These are phyloP conservation scores for Anthoceros angustus DNA, from an alignment of 225 moss, liverwort and hornwort genomes.

Conservation along the genomic window DNA sequence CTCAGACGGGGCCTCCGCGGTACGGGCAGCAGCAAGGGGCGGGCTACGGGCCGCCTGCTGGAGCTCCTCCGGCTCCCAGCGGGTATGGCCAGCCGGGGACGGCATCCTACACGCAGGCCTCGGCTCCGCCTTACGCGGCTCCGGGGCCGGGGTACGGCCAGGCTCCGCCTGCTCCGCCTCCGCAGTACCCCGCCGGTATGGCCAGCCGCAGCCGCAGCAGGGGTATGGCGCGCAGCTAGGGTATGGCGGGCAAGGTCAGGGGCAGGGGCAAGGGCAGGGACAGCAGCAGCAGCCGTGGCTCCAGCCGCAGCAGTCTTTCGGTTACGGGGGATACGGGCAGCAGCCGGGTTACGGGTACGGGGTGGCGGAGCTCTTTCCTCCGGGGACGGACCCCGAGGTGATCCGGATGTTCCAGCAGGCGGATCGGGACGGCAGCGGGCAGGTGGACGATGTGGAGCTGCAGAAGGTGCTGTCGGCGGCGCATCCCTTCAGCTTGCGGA, in stretches of 20 bases:
- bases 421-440: slow-evolving; percentile 31
- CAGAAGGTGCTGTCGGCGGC: slow-evolving; percentile 26
- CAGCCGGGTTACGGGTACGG: background rate
- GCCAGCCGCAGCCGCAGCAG: background rate
- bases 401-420: slow-evolving; percentile 32
- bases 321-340: background rate
- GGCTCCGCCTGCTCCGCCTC: background rate
- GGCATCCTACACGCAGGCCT: background rate
- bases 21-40: no score
- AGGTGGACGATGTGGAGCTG: slow-evolving; percentile 25
- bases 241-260: no score
- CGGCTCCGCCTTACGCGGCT: background rate
- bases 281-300: background rate
- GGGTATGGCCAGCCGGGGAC: background rate
- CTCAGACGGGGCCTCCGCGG: no score
- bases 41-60: background rate
- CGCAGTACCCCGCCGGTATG: background rate
- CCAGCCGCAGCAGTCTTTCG: background rate
- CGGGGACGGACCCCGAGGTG: slow-evolving; percentile 28
- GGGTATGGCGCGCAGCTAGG: no score
- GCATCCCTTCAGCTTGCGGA: slow-evolving; percentile 54
- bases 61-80: background rate
- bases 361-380: slow-evolving; percentile 22
- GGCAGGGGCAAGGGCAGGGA: no score
- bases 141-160: background rate